A percentile compares a stretch with the other conserved stretches of the same genome.
phyloP scores from a whole-genome alignment of 345 rosid genomes.

The Eucalyptus sp. region DNA sequence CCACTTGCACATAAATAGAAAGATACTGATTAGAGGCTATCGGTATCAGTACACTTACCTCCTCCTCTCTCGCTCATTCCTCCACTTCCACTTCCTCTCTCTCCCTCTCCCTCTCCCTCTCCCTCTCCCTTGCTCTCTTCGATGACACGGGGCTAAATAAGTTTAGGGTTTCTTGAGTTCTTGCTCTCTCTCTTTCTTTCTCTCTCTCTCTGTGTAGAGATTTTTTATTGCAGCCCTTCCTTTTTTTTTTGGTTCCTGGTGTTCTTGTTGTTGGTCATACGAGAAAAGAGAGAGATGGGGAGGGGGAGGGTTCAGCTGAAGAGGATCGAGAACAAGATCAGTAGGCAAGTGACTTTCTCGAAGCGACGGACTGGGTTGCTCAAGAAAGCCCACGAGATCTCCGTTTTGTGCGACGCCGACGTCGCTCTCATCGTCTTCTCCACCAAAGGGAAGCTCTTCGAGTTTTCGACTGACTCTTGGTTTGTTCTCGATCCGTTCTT shows the following conservation, averaged over 20 bases:
- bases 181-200: neutral
- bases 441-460: constrained; percentile 72
- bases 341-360: constrained; percentile 84
- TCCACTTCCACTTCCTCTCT: neutral
- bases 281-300: constrained; percentile 31
- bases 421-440: constrained; percentile 80
- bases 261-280: neutral
- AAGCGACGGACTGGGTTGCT: constrained; percentile 69
- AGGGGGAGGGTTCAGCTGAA: constrained; percentile 84
- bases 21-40: neutral
- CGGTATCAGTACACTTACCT: neutral
- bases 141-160: neutral
- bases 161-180: constrained; percentile 13
- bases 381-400: constrained; percentile 90
- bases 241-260: neutral
- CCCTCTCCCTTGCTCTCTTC: neutral
- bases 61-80: neutral
- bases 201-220: neutral
- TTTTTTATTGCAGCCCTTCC: neutral
- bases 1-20: neutral
- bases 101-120: neutral
- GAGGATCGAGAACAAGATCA: constrained; percentile 93
- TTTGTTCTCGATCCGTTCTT: neutral
- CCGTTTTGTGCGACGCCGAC: constrained; percentile 74
- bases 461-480: constrained; percentile 70